These are phyloP conservation scores for Endothia cerciana DNA, from an alignment of 2,329 filamentous ascomycete species.

Conservation along the genomic window DNA sequence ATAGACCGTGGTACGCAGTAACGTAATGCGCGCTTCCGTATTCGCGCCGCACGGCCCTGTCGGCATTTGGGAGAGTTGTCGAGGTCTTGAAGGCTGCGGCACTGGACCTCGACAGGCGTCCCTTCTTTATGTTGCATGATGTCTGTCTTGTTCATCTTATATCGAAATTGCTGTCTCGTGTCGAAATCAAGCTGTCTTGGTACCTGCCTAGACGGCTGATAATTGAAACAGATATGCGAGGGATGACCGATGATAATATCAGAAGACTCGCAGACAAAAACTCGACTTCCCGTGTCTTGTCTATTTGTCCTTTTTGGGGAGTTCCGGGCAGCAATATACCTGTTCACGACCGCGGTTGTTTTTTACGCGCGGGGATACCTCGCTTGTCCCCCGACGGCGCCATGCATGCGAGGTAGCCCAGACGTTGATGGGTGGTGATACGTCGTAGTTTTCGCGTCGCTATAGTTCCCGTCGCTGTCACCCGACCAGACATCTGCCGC, in stretches of 20 bases:
- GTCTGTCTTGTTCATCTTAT: neutral
- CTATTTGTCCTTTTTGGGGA: neutral
- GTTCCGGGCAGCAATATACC: constrained; percentile 1
- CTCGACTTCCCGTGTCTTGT: neutral
- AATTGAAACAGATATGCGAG: neutral
- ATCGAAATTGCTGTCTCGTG: constrained; percentile 1
- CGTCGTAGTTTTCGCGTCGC: neutral
- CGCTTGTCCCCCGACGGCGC: too few species aligned
- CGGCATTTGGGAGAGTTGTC: constrained; percentile 11
- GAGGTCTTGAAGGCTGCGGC: constrained; percentile 3
- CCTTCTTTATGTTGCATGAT: constrained; percentile 19
- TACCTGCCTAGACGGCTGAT: neutral
- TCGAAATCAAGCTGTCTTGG: neutral
- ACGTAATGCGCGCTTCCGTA: constrained; percentile 14
- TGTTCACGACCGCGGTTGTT: neutral
- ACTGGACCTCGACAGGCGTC: constrained; percentile 19
- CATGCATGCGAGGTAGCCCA: neutral
- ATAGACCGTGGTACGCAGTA: constrained; percentile 10
- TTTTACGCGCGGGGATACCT: neutral
- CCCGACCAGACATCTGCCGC: constrained; percentile 1
- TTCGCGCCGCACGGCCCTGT: neutral
- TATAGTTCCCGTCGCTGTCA: neutral
- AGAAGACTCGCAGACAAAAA: neutral
- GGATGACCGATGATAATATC: constrained; percentile 13
- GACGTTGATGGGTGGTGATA: neutral